Conservation (phyloP, 73 alveolate genomes). For the Blepharisma stoltei region DNA sequence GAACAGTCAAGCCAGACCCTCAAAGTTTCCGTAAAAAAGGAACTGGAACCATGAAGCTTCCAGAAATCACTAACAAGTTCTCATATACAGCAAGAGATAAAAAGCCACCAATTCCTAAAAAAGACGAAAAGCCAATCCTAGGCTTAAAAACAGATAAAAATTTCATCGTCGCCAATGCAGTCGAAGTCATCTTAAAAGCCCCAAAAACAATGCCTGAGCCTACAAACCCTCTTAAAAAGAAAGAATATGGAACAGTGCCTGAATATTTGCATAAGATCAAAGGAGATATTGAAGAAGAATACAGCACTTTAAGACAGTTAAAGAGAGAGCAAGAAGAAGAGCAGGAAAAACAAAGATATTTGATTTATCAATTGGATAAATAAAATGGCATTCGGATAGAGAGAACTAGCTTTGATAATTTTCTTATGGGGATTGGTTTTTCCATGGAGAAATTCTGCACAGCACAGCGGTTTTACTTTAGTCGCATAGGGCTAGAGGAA, state of each 20-base stretch:
- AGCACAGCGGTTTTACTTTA: no score
- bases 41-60: constrained; percentile 38
- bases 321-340: constrained; percentile 53
- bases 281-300: constrained; percentile 51
- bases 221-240: constrained; percentile 44
- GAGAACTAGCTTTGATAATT: constrained; percentile 39
- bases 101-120: constrained; percentile 53
- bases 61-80: constrained; percentile 36
- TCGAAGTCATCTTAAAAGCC: constrained; percentile 59
- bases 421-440: no score
- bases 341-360: constrained; percentile 41
- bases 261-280: constrained; percentile 46
- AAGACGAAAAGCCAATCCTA: constrained; percentile 57
- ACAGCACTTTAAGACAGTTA: constrained; percentile 38
- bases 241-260: constrained; percentile 62
- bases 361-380: constrained; percentile 32
- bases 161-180: constrained; percentile 60
- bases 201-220: constrained; percentile 39
- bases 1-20: constrained; percentile 44
- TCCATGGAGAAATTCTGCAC: no score
- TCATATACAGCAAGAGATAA: constrained; percentile 30
- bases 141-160: constrained; percentile 59
- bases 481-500: no score
- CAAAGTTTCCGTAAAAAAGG: constrained; percentile 38
- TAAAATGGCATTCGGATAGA: not conserved